Evolutionary conservation across 768 basidiomycete genomes (phyloP), one percentile per base, ranked within the genome.

Genomic region (Russula emetica): DNA sequence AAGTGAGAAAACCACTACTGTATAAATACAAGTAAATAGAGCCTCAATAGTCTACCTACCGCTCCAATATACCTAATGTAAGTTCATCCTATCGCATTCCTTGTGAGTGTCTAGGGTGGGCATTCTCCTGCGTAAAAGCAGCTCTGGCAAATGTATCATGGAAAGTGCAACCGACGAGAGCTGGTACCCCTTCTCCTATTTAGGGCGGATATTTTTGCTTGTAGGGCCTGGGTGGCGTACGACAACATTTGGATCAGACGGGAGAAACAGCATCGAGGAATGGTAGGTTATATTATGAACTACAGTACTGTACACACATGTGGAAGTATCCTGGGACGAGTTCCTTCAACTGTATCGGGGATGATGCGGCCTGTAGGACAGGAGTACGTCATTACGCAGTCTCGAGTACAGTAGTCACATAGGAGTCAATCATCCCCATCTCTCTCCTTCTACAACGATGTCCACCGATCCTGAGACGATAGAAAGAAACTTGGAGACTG

Each of bases 401-500:
- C 30, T 30, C 30, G 30, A 30, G 5, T 3, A 11, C 22, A 45
- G n/a, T 45, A 45, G 24, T 24, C 24, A 36, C 13, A 26, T 55
- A 55, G 40, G 55, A 42, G 55, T 55, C 54, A 24, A 55, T 28
- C 30, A 34, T 20, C 32, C 8, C 10, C 53, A 8, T 47, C 53
- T 10, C 13, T 18, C 53, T 13, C 38, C 53, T n/a, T 47, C 56
- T 26, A 58, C 50, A 42, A 34, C 38, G 34, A 61, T 66, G 30
- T 40, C 55, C 26, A 10, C 22, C 36, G 59, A 61, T 11, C 11
- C 50, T 16, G 47, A 58, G 1, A 20, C 45, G 30, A 53, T 36
- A 24, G 58, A 63, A 30, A 40, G n/a, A 26, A 72, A 71, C 59
- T 22, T 69, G 45, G 57, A 42, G 40, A 18, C 55, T 30, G 62